Base-by-base conservation (phyloP, 108 stramenopile species). In the Stephanodiscus triporus region DNA sequence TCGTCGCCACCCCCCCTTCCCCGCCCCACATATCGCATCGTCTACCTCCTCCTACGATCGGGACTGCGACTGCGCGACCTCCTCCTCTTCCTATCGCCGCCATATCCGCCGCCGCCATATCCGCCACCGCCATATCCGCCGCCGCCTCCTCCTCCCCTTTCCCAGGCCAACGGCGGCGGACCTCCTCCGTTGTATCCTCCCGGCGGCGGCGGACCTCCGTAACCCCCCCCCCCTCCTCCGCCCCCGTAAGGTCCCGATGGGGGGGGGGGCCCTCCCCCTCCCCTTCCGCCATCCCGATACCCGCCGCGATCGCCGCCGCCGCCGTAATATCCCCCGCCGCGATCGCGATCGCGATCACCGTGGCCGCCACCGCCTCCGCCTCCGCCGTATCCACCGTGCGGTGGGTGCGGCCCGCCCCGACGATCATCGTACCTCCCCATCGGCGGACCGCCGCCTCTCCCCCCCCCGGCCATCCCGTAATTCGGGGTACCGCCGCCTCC, bases 61-160 rank as follows among this genome's bases (percentile, higher is more conserved):
- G 56, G 59, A 66, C 73, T 66, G 4, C 67, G 82, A 49, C 73
- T 78, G 22, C 77, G 72, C 27, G 75, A 73, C 64, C 84, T 81
- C 55, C 80, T 72, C 64, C 84, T 73, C 62, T 78, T 73, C 19
- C 71, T 42, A 72, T 74, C 76, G 19, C 72, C 71, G 23, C 60
- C 75, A 42, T 71, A 58, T 29, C 69, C 66, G 26, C 70, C 72
- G 11, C 64, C 34, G 36, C 65, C 57, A 50, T 59, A 73, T 19
- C 54, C 51, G 36, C 68, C 61, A 36, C 49, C 34, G 32, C 75
- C 68, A 29, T 60, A 53, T 20, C 26, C 43, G 11, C 55, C 63
- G 14, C 37, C 72, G 48, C 61, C 82, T 36, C 55, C 37, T 32
- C 71, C 50, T 1, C 86, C 83, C 43, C 83, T 47, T 30, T 67